Base-by-base conservation (phyloP, 768 basidiomycete species). In the Ephemerocybe angulata region DNA sequence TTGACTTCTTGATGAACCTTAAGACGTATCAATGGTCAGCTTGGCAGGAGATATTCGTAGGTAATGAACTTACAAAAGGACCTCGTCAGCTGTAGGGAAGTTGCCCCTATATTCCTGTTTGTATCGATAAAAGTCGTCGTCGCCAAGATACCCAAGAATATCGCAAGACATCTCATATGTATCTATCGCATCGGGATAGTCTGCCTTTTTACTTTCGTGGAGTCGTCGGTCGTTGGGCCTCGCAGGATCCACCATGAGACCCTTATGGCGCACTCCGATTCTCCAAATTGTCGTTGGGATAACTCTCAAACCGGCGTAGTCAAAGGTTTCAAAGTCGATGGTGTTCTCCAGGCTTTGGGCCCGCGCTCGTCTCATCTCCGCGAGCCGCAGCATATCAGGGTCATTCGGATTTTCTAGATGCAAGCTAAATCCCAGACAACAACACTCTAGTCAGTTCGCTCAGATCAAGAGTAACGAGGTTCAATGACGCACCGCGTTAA, bases 371-470 rank as follows among this genome's bases (percentile, higher is more conserved):
- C 42, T 51, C 31, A 50, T 56, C 27, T 48, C 50, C 19, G 53
- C 37, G 27, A 53, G 47, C 24, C 33, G 49, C 24, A 40, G 46
- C 21, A 59, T 24, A 17, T 55, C 54, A 5, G 58, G 58, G n/a
- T 53, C 50, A 24, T 52, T 56, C 29, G 55, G 35, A 27, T 54
- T 38, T 22, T 59, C 58, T 52, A n/a, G n/a, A n/a, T n/a, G n/a
- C n/a, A n/a, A n/a, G n/a, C n/a, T n/a, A n/a, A n/a, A n/a, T n/a
- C n/a, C n/a, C n/a, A n/a, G n/a, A n/a, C n/a, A n/a, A n/a, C n/a
- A n/a, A n/a, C n/a, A n/a, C n/a, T n/a, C n/a, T n/a, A n/a, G n/a
- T n/a, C n/a, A n/a, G n/a, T n/a, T n/a, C n/a, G n/a, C n/a, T n/a
- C n/a, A n/a, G n/a, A n/a, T n/a, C n/a, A n/a, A n/a, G n/a, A n/a